A percentile compares a stretch with the other conserved stretches of the same genome.
These are phyloP conservation scores for Nothophoma quercina DNA, from an alignment of 2,329 filamentous ascomycete species.

Conservation along the genomic window DNA sequence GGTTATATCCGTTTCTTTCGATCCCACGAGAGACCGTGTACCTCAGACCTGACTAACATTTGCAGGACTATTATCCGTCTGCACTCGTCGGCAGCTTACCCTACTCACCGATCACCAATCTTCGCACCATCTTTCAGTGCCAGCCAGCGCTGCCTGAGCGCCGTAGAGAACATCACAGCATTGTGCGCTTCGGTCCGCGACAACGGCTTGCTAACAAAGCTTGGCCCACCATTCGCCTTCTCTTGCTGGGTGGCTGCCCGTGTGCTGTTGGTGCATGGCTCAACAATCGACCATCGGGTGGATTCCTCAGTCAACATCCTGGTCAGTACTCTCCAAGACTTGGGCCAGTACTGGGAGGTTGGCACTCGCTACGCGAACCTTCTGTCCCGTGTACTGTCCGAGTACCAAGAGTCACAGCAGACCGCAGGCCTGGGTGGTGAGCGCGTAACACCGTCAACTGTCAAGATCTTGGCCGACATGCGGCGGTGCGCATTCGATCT, in stretches of 20 bases:
- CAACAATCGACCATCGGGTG: constrained; percentile 84
- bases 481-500: constrained; percentile 87
- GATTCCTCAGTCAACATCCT: constrained; percentile 82
- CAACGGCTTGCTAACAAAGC: constrained; percentile 76
- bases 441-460: constrained; percentile 79
- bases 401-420: constrained; percentile 80
- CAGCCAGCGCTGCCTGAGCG: constrained; percentile 80
- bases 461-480: constrained; percentile 91
- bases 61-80: constrained; percentile 79
- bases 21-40: no score
- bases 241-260: constrained; percentile 91
- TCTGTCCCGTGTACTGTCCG: constrained; percentile 82
- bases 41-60: no score
- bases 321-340: constrained; percentile 79
- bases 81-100: constrained; percentile 91
- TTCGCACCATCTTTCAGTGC: constrained; percentile 90
- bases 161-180: constrained; percentile 74
- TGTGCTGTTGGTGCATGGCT: constrained; percentile 86
- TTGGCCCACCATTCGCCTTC: constrained; percentile 91
- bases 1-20: no score
- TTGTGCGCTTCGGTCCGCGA: constrained; percentile 79
- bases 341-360: constrained; percentile 87
- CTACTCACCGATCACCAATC: constrained; percentile 84
- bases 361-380: constrained; percentile 82
- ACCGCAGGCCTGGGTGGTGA: constrained; percentile 67